Evolutionary conservation across 73 alveolate species (phyloP).

Genomic region (Blepharisma stoltei): DNA sequence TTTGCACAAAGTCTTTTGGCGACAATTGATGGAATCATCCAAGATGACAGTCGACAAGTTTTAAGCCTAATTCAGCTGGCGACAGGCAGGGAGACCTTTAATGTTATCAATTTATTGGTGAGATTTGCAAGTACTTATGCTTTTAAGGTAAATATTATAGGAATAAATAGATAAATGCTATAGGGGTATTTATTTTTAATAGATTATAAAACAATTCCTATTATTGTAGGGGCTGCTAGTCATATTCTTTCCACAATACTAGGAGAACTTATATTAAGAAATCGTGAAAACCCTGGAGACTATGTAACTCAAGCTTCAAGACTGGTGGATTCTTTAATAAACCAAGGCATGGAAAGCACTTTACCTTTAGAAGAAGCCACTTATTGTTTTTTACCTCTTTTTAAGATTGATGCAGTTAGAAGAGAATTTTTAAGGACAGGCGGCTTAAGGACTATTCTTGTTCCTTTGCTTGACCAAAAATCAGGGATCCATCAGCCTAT

Average conservation of each 20-base stretch:
- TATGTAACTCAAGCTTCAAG: background rate
- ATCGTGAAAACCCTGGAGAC: background rate
- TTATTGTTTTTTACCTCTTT: constrained; percentile 6
- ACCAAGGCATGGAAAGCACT: constrained; percentile 2
- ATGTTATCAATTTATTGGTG: background rate
- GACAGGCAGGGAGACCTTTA: background rate
- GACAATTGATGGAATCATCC: constrained; percentile 4
- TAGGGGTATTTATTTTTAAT: too few species aligned
- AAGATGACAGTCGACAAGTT: background rate
- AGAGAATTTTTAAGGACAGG: constrained; percentile 17
- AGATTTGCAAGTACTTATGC: background rate
- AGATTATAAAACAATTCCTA: background rate
- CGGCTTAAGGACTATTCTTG: background rate
- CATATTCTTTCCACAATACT: background rate
- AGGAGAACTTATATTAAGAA: constrained; percentile 3
- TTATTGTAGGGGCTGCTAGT: constrained; percentile 2
- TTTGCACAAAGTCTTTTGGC: background rate
- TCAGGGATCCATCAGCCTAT: background rate
- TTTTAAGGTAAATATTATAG: too few species aligned
- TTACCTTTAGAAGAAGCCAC: background rate
- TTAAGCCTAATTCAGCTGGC: background rate
- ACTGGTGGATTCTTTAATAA: constrained; percentile 12
- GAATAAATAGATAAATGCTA: too few species aligned
- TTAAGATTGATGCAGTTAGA: background rate
- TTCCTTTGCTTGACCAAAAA: background rate